These are phyloP conservation scores for Schizosaccharomyces pombe DNA, from an alignment of 805 yeast species.

Conservation along the genomic window DNA sequence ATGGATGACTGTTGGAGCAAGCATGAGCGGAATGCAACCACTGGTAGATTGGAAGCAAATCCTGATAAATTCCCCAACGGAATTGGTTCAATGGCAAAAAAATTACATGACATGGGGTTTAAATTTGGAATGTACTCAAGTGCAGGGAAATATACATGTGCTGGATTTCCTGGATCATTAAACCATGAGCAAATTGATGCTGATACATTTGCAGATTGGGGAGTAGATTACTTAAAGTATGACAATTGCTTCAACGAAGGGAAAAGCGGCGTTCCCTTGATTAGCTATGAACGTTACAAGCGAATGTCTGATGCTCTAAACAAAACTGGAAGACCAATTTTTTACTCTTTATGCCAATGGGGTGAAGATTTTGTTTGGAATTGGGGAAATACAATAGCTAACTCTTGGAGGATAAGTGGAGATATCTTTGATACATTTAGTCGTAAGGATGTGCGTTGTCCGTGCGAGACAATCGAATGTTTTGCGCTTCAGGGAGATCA, in stretches of 20 bases:
- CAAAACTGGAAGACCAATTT: constrained; percentile 15
- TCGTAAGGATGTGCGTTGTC: constrained; percentile 12
- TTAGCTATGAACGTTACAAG: constrained; percentile 14
- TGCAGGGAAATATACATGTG: constrained; percentile 17
- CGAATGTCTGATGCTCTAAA: constrained; percentile 15
- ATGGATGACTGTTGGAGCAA: constrained; percentile 16
- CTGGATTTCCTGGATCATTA: constrained; percentile 16
- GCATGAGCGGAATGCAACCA: constrained; percentile 10
- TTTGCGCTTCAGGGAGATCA: constrained; percentile 12
- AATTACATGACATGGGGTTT: constrained; percentile 13
- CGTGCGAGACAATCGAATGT: constrained; percentile 15
- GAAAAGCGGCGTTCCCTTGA: constrained; percentile 13
- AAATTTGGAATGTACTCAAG: constrained; percentile 17
- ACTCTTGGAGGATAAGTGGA: constrained; percentile 16
- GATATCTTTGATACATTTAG: constrained; percentile 13
- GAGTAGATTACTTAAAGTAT: constrained; percentile 16
- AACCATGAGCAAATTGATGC: constrained; percentile 15
- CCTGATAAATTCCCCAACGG: constrained; percentile 15
- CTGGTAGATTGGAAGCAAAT: constrained; percentile 11
- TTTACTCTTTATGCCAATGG: constrained; percentile 17
- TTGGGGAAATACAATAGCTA: constrained; percentile 15
- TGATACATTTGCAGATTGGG: constrained; percentile 14
- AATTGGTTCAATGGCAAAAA: constrained; percentile 12
- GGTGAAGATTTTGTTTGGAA: constrained; percentile 16
- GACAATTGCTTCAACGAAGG: constrained; percentile 17